These are phyloP conservation scores for Batrachochytrium dendrobatidis DNA, from an alignment of 371 early-diverging fungal species.

Conservation along the genomic window DNA sequence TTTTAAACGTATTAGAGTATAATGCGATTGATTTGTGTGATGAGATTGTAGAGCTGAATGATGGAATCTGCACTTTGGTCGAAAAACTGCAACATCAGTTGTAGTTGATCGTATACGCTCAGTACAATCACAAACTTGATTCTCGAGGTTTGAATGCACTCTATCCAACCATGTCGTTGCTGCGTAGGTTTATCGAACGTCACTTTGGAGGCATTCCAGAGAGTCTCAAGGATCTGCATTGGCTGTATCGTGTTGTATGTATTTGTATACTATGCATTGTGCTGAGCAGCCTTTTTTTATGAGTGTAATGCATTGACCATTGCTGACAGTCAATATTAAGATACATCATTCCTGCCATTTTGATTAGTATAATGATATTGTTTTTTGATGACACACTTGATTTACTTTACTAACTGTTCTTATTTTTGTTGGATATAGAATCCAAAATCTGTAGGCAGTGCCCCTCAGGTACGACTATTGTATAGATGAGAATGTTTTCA, in stretches of 20 bases:
- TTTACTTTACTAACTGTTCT: not conserved
- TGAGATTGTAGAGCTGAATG: no score
- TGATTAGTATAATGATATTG: not conserved
- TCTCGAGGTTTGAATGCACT: no score
- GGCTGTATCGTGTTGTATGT: slow-evolving; percentile 29
- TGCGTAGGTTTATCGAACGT: slow-evolving; percentile 20
- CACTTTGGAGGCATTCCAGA: slow-evolving; percentile 36
- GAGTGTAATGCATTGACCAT: no score
- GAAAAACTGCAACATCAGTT: no score
- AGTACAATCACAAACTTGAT: no score
- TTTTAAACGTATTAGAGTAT: no score
- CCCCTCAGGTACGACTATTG: not conserved
- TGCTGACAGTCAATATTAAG: not conserved
- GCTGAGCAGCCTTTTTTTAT: not conserved
- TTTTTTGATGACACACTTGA: not conserved
- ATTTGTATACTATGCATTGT: not conserved
- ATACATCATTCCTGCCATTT: not conserved
- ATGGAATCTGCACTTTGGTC: no score
- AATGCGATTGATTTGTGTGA: no score
- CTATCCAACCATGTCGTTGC: slow-evolving; percentile 11
- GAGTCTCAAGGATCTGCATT: slow-evolving; percentile 26
- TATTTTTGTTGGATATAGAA: not conserved
- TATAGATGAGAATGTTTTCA: not conserved
- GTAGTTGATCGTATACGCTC: no score
- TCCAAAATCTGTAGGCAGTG: not conserved